Percentiles rank a stretch among this genome's conserved stretches.
Conservation (phyloP, 108 stramenopile species). For the Fragilariopsis cylindrus region DNA sequence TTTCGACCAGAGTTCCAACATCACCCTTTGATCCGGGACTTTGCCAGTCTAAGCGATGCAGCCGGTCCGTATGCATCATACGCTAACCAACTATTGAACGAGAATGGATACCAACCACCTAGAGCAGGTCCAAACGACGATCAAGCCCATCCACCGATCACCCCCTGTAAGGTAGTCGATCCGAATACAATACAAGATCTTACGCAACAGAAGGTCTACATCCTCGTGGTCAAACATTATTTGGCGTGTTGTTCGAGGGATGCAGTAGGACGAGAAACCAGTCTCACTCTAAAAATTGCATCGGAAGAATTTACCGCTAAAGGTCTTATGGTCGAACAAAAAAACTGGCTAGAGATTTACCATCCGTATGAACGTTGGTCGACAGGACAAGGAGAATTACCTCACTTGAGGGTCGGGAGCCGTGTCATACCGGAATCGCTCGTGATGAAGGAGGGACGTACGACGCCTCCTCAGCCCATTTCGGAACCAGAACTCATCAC, state of each 20-base stretch:
- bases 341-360: conserved; percentile 91
- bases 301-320: conserved; percentile 89
- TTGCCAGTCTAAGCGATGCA: conserved; percentile 40
- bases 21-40: conserved; percentile 66
- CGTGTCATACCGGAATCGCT: conserved; percentile 69
- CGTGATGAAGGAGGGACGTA: conserved; percentile 75
- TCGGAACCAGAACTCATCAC: conserved; percentile 82
- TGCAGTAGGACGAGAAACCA: conserved; percentile 88
- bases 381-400: conserved; percentile 84
- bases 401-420: conserved; percentile 66
- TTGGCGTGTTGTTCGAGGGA: conserved; percentile 98
- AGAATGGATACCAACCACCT: conserved; percentile 77
- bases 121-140: conserved; percentile 90
- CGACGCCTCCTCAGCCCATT: conserved; percentile 69
- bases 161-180: conserved; percentile 93
- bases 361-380: conserved; percentile 91
- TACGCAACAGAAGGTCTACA: conserved; percentile 82
- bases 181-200: conserved; percentile 70
- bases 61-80: conserved; percentile 40
- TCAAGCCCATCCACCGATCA: conserved; percentile 98
- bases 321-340: conserved; percentile 84
- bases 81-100: conserved; percentile 61
- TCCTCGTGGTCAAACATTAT: conserved; percentile 93
- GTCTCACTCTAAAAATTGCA: conserved; percentile 77
- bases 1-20: conserved; percentile 93